A percentile compares a stretch with the other conserved stretches of the same genome.
These are phyloP conservation scores for Aspergillus quadricinctus DNA, from an alignment of 2,329 filamentous ascomycete species.

Conservation along the genomic window DNA sequence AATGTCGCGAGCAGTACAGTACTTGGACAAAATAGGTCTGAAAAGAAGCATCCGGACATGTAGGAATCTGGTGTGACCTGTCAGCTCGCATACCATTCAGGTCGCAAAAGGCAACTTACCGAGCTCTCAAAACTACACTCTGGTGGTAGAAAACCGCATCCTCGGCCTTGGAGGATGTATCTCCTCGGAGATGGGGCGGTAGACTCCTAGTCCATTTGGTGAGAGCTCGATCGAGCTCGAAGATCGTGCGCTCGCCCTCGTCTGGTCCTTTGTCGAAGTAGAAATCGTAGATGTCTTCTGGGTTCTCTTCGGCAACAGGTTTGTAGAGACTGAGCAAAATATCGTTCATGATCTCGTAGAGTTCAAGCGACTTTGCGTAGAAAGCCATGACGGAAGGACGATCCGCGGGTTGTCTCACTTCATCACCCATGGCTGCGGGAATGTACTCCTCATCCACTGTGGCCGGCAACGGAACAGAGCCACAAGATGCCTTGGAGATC, in stretches of 20 bases:
- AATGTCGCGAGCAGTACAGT: slow-evolving; percentile 26
- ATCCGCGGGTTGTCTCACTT: slow-evolving; percentile 17
- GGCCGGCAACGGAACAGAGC: slow-evolving; percentile 24
- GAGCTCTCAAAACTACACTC: slow-evolving; percentile 28
- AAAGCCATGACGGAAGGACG: slow-evolving; percentile 29
- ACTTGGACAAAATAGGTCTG: slow-evolving; percentile 28
- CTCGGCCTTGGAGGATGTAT: slow-evolving; percentile 1
- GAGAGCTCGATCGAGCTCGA: slow-evolving; percentile 30
- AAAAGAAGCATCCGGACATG: slow-evolving; percentile 33
- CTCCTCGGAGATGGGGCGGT: slow-evolving; percentile 23
- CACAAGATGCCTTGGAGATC: slow-evolving; percentile 27
- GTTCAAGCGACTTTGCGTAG: slow-evolving; percentile 28
- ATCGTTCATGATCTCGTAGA: slow-evolving; percentile 35
- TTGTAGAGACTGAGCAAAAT: slow-evolving; percentile 29
- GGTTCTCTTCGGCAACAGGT: slow-evolving; percentile 19
- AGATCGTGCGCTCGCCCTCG: slow-evolving; percentile 27
- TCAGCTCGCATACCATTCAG: background rate
- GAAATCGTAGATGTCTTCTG: slow-evolving; percentile 24
- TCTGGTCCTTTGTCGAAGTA: slow-evolving; percentile 21
- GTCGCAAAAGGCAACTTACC: slow-evolving; percentile 13
- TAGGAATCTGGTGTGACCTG: slow-evolving; percentile 20
- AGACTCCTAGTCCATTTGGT: slow-evolving; percentile 27
- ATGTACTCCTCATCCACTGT: slow-evolving; percentile 32
- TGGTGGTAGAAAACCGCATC: slow-evolving; percentile 27
- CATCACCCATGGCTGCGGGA: slow-evolving; percentile 6